Conservation (phyloP, 2,329 filamentous ascomycete species). For the Neofusicoccum sp. region DNA sequence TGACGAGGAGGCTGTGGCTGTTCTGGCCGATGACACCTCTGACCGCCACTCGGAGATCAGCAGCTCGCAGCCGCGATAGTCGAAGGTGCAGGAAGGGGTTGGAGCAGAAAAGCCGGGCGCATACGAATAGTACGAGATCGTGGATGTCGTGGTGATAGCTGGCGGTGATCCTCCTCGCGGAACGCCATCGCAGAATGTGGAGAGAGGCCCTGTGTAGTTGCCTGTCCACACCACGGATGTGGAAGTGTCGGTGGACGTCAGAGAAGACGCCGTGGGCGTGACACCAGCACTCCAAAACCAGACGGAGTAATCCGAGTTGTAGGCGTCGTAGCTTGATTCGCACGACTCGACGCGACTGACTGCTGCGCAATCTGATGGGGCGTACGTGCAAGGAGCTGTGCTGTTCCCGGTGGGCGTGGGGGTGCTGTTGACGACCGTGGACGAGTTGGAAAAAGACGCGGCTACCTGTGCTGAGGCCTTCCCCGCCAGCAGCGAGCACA, state of each 20-base stretch:
- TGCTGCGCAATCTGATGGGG: neutral
- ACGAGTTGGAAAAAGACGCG: no score
- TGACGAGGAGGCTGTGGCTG: no score
- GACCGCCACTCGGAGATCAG: neutral
- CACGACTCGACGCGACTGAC: neutral
- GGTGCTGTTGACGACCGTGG: no score
- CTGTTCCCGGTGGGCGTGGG: neutral
- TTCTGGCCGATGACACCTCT: no score
- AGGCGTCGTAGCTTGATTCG: neutral
- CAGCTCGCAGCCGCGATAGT: conserved; percentile 6
- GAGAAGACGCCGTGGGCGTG: neutral
- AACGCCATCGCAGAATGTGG: conserved; percentile 9
- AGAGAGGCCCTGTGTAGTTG: conserved; percentile 1
- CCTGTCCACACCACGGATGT: neutral
- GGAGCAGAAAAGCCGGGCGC: neutral
- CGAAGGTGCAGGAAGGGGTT: neutral
- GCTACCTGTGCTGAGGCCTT: no score
- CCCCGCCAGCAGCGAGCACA: no score
- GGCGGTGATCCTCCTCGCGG: neutral
- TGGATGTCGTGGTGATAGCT: neutral
- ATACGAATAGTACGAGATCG: neutral
- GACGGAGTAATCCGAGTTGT: neutral
- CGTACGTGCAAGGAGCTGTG: neutral
- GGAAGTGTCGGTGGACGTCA: neutral
- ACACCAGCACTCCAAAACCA: no score